These are phyloP conservation scores for Phoenix roebelenii DNA, from an alignment of 176 grass and related monocot species.

Conservation along the genomic window DNA sequence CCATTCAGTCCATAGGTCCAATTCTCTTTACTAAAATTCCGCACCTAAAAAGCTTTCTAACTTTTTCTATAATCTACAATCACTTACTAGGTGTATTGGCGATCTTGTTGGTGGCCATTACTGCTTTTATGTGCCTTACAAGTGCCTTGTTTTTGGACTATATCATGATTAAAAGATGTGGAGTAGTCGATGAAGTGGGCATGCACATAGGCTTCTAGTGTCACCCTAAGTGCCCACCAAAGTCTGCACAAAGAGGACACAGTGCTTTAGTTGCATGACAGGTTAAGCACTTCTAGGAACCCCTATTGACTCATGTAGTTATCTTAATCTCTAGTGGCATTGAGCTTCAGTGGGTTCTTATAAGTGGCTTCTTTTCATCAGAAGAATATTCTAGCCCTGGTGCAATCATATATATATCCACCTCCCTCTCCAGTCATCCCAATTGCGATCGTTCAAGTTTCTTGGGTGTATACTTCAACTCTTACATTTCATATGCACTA, in stretches of 20 bases:
- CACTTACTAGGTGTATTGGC: background rate
- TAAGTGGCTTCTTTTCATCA: background rate
- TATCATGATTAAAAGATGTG: background rate
- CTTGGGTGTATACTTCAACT: too few relatives aligned
- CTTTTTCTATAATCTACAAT: background rate
- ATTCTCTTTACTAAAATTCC: background rate
- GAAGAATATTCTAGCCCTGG: background rate
- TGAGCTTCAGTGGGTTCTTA: background rate
- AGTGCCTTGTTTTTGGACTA: background rate
- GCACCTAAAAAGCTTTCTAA: background rate
- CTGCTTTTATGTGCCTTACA: too few relatives aligned
- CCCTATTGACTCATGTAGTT: background rate
- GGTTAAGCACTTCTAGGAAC: background rate
- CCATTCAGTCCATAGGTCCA: background rate
- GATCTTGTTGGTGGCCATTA: background rate
- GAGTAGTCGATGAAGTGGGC: background rate
- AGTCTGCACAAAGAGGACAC: background rate
- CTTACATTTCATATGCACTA: background rate
- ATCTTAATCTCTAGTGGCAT: background rate
- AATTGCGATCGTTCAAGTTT: too few relatives aligned
- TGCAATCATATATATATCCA: slow-evolving; percentile 15
- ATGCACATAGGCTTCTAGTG: background rate
- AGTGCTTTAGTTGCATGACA: slow-evolving; percentile 22
- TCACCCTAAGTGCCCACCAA: background rate
- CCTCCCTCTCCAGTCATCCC: background rate